Evolutionary conservation across 2,329 filamentous ascomycete genomes (phyloP).

Genomic region (Monascus ruber): DNA sequence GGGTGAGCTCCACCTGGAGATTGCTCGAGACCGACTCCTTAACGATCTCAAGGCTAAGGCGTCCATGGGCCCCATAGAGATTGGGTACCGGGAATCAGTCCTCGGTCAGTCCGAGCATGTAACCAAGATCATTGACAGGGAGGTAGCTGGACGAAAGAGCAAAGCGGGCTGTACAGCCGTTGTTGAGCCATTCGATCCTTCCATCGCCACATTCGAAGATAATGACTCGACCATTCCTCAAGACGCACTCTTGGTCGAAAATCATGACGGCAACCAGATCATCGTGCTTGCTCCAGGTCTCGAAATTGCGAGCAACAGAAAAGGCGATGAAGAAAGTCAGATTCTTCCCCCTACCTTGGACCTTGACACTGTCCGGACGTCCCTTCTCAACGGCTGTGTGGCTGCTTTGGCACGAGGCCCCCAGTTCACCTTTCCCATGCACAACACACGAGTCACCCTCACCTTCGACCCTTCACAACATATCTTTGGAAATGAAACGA

Average conservation of each 20-base stretch:
- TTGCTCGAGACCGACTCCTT: conserved; percentile 76
- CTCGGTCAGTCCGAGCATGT: conserved; percentile 46
- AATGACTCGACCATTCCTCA: conserved; percentile 7
- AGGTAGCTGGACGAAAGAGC: conserved; percentile 67
- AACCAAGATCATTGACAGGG: conserved; percentile 60
- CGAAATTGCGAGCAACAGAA: conserved; percentile 22
- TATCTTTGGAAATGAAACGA: conserved; percentile 55
- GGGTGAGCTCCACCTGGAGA: conserved; percentile 91
- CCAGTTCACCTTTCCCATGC: conserved; percentile 65
- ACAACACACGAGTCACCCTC: conserved; percentile 61
- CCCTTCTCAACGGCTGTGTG: conserved; percentile 65
- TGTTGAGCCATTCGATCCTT: conserved; percentile 47
- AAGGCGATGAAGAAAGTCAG: conserved; percentile 33
- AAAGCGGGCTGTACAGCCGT: conserved; percentile 63
- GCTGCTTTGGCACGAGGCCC: conserved; percentile 80
- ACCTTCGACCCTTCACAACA: conserved; percentile 55
- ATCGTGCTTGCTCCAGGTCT: conserved; percentile 44
- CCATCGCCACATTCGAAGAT: conserved; percentile 8
- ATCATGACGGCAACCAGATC: conserved; percentile 60
- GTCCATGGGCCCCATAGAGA: conserved; percentile 80
- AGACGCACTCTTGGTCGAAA: conserved; percentile 30
- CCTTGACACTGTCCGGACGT: conserved; percentile 36
- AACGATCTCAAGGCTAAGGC: conserved; percentile 81
- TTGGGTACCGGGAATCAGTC: conserved; percentile 84
- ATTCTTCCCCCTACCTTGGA: conserved; percentile 45